Conservation (phyloP, 257 asterid genomes). For the Agastache rugosa region DNA sequence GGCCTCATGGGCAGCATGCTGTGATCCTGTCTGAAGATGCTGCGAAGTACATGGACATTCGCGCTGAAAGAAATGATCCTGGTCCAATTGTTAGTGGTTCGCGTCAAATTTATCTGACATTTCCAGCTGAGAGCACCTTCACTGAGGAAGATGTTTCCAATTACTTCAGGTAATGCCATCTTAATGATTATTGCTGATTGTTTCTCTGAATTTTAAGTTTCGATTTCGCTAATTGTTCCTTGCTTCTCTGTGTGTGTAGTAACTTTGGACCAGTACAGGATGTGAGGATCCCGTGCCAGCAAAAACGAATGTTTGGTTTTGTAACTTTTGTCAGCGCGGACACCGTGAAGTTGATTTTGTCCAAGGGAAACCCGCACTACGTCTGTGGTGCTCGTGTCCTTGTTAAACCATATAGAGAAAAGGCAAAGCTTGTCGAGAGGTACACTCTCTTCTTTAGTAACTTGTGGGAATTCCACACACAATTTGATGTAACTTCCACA, state of each 20-base stretch:
- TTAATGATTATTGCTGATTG: neutral
- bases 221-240: conserved; percentile 22
- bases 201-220: neutral
- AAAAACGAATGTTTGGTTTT: conserved; percentile 89
- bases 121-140: conserved; percentile 86
- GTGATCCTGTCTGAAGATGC: conserved; percentile 82
- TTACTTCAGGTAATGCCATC: conserved; percentile 63
- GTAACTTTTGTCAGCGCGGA: conserved; percentile 74
- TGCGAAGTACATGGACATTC: conserved; percentile 53
- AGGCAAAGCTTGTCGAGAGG: conserved; percentile 73
- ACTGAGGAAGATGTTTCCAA: conserved; percentile 76
- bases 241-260: conserved; percentile 45
- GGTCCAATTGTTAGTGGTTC: conserved; percentile 78
- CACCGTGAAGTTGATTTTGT: conserved; percentile 68
- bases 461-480: neutral
- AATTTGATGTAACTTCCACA: conserved; percentile 5
- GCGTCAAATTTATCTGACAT: conserved; percentile 81
- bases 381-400: conserved; percentile 92
- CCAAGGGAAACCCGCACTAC: conserved; percentile 85
- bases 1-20: conserved; percentile 96
- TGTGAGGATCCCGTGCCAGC: conserved; percentile 92
- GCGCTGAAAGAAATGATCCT: conserved; percentile 71
- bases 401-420: conserved; percentile 90
- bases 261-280: conserved; percentile 88
- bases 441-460: conserved; percentile 26